Evolutionary conservation across 2,329 filamentous ascomycete species (phyloP).

Genomic region (Sporothrix phasma): DNA sequence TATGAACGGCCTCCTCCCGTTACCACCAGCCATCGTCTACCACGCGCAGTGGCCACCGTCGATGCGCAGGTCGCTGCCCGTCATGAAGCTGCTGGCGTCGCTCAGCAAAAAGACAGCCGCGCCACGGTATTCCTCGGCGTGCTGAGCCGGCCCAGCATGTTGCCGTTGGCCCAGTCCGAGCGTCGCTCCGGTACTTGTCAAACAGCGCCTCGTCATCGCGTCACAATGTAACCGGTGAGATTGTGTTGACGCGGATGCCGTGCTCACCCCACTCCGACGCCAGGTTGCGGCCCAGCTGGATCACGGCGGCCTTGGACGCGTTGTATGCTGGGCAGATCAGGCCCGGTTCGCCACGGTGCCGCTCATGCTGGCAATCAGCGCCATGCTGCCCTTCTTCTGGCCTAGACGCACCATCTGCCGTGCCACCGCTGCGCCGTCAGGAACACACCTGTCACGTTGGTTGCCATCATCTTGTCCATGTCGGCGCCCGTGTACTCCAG

Average conservation of each 20-base stretch:
- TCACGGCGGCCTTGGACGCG: slow-evolving; percentile 62
- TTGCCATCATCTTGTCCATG: slow-evolving; percentile 67
- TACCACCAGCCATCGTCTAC: slow-evolving; percentile 27
- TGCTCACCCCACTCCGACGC: slow-evolving; percentile 63
- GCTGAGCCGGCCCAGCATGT: slow-evolving; percentile 69
- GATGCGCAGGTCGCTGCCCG: slow-evolving; percentile 56
- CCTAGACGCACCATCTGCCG: slow-evolving; percentile 57
- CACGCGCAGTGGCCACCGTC: slow-evolving; percentile 60
- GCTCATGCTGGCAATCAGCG: slow-evolving; percentile 62
- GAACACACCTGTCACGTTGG: slow-evolving; percentile 79
- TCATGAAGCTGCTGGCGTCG: slow-evolving; percentile 62
- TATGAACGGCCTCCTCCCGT: neutral
- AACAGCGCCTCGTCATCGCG: slow-evolving; percentile 78
- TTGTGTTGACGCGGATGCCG: slow-evolving; percentile 70
- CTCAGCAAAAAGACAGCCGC: slow-evolving; percentile 59
- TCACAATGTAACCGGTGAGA: slow-evolving; percentile 71
- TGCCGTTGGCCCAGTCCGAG: slow-evolving; percentile 66
- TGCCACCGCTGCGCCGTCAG: slow-evolving; percentile 85
- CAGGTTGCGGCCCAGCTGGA: slow-evolving; percentile 61
- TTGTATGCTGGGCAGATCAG: slow-evolving; percentile 61
- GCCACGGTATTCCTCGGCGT: slow-evolving; percentile 59
- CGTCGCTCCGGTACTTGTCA: slow-evolving; percentile 56
- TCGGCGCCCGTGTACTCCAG: slow-evolving; percentile 71
- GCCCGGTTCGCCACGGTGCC: slow-evolving; percentile 54
- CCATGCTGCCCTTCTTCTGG: slow-evolving; percentile 47